Evolutionary conservation across 257 asterid genomes (phyloP).

Genomic region (Solanum arcanum): DNA sequence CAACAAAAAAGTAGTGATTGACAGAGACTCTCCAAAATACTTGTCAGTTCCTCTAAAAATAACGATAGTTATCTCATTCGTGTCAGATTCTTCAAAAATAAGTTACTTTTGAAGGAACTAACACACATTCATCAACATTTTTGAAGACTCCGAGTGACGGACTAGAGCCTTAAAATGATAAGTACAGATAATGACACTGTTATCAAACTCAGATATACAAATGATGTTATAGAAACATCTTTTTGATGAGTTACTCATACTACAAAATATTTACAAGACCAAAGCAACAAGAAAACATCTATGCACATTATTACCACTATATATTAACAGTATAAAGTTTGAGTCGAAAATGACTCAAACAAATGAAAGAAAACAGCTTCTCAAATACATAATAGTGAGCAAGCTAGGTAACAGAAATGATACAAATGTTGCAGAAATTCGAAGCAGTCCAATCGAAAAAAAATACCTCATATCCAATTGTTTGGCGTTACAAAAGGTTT

Average conservation of each 20-base stretch:
- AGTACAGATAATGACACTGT: not conserved
- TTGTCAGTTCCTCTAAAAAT: not conserved
- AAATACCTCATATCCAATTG: slow-evolving; percentile 32
- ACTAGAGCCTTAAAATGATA: not conserved
- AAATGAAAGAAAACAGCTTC: not conserved
- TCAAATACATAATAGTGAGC: not conserved
- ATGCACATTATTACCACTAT: not conserved
- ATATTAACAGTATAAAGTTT: not conserved
- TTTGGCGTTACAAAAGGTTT: not conserved
- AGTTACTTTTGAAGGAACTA: not conserved
- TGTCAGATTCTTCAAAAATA: not conserved
- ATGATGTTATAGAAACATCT: not conserved
- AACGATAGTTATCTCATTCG: no score
- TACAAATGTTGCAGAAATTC: not conserved
- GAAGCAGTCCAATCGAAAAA: not conserved
- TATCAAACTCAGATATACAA: not conserved
- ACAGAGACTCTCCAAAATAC: not conserved
- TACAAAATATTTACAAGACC: not conserved
- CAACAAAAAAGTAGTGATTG: not conserved
- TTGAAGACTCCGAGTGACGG: not conserved
- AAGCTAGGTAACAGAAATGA: not conserved
- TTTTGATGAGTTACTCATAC: not conserved
- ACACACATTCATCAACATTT: not conserved
- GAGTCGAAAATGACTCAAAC: not conserved
- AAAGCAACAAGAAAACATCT: not conserved